Base-by-base conservation (phyloP, 495 filamentous ascomycete species). In the Clavariopsis aquatica region DNA sequence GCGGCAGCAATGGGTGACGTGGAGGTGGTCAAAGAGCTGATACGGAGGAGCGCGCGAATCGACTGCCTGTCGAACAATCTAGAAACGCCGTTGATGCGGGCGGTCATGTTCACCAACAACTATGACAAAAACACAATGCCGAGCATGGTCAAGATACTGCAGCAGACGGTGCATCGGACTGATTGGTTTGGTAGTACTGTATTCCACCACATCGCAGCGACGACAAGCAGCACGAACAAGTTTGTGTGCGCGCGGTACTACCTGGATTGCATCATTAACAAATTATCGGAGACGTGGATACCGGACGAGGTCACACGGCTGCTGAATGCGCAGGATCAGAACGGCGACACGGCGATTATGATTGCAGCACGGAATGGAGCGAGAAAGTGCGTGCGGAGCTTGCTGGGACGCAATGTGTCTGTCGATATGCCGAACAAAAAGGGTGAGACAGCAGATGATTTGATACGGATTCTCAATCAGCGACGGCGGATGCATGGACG, bases 1-100 rank as follows among this genome's bases (percentile, higher is more conserved):
- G 94, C 92, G 19, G 89, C 90, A 61, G 89, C 94, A n/a, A 98
- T 98, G 94, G 94, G 93, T 43, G 94, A 98, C 70, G 78, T 97
- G 19, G 89, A 91, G 27, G 89, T 98, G 29, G 90, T 97, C 58
- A 89, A 86, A 72, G 85, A 93, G 69, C 78, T 98, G 3, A 86
- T 93, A 61, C 82, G 83, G 13, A 89, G 90, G 55, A 85, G 87
- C 34, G 92, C 92, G 10, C 83, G 85, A 57, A 75, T 87, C 15
- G 84, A 83, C 29, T 80, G 83, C 7, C 79, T 85, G 51, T 93
- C 93, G 46, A 78, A 84, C 20, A 87, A 90, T 52, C 92, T 92
- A 57, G 94, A 98, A 75, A 97, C 95, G 0, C 92, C 95, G 0
- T 82, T 98, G 49, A 96, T 98, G 81, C 87, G 92, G n/a, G 88